These are phyloP conservation scores for Edaphochlamys debaryana DNA, from an alignment of 139 green algal species.

Conservation along the genomic window DNA sequence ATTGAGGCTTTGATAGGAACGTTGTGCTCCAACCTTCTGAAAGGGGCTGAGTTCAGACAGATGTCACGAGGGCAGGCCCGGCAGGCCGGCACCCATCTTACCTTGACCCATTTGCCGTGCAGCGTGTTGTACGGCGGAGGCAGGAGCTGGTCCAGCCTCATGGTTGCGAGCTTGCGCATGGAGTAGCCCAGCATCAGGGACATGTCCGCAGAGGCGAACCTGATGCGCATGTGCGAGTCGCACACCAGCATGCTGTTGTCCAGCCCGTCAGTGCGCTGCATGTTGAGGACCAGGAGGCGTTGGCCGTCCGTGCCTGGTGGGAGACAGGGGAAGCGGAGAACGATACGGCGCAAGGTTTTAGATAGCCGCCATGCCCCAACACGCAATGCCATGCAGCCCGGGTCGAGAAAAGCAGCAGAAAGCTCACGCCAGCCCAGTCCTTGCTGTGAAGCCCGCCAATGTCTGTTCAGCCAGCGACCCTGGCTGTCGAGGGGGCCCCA, in stretches of 20 bases:
- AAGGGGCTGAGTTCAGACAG: too few species aligned
- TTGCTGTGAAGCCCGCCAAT: neutral
- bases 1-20: too few species aligned
- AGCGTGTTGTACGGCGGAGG: conserved; percentile 53
- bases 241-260: conserved; percentile 36
- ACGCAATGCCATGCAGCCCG: neutral
- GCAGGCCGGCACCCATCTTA: too few species aligned
- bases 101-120: conserved; percentile 53
- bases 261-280: neutral
- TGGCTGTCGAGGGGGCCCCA: neutral
- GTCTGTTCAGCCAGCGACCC: neutral
- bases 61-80: too few species aligned
- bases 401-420: neutral
- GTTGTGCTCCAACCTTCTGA: too few species aligned
- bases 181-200: conserved; percentile 40
- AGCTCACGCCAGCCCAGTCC: neutral
- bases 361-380: neutral
- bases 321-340: neutral
- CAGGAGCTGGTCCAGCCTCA: conserved; percentile 46
- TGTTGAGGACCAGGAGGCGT: conserved; percentile 39
- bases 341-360: neutral
- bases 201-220: conserved; percentile 42
- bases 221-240: conserved; percentile 37
- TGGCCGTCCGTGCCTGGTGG: conserved; percentile 30
- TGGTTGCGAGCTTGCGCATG: conserved; percentile 11